Percentiles rank a stretch among this genome's conserved stretches.
Evolutionary conservation across 1,284 basidiomycete species (phyloP).

Genomic region (Acaromyces ingoldii): DNA sequence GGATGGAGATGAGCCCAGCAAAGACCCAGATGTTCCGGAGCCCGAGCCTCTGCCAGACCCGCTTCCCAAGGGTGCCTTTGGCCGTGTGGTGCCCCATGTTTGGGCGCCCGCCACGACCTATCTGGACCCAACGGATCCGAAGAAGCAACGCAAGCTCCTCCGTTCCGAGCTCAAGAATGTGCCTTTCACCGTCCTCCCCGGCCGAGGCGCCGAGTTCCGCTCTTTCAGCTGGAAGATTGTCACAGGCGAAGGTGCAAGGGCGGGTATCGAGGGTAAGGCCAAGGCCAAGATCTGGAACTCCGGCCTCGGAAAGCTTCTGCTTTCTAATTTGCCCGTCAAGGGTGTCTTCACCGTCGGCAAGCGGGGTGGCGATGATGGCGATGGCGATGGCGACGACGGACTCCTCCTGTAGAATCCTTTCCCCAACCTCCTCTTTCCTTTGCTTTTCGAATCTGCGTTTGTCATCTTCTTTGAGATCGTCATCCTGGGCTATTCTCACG

Average conservation of each 20-base stretch:
- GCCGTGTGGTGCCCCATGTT: conserved; percentile 35
- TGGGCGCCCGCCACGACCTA: conserved; percentile 35
- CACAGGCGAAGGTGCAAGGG: conserved; percentile 38
- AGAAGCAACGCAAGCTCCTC: conserved; percentile 29
- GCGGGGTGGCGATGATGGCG: conserved; percentile 1
- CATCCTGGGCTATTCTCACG: no score
- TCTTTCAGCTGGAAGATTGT: conserved; percentile 41
- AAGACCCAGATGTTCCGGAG: conserved; percentile 16
- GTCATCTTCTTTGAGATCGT: no score
- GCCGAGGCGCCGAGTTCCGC: conserved; percentile 29
- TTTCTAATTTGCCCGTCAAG: conserved; percentile 37
- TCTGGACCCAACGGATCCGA: conserved; percentile 30
- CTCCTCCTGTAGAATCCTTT: no score
- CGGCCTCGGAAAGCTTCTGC: conserved; percentile 32
- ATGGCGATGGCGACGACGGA: no score
- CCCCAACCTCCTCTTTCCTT: no score
- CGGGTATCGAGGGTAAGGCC: conserved; percentile 37
- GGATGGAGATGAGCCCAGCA: neutral
- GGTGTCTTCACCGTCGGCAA: conserved; percentile 38
- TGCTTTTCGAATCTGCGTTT: no score
- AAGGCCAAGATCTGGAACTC: conserved; percentile 44
- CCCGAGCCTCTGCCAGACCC: conserved; percentile 37
- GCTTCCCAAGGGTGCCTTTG: conserved; percentile 38
- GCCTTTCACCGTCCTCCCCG: conserved; percentile 37
- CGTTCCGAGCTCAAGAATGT: conserved; percentile 37